phyloP scores from a whole-genome alignment of 1,284 basidiomycete genomes.

The Papiliotrema nemorosa region DNA sequence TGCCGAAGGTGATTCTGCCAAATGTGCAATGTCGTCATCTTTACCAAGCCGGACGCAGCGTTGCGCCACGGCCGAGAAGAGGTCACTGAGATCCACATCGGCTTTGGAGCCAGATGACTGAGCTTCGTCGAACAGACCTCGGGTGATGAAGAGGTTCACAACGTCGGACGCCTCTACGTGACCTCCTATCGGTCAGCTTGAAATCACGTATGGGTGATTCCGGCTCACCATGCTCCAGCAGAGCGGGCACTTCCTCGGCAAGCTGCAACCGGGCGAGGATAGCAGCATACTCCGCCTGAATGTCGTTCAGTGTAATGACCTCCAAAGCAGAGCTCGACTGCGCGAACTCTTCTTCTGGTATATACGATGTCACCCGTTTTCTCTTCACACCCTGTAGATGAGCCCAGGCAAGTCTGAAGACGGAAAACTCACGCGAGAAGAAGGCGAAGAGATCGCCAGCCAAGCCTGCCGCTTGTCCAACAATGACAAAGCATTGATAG shows the following conservation, averaged over 20 bases:
- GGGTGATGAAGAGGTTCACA: constrained; percentile 74
- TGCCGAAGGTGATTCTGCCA: constrained; percentile 54
- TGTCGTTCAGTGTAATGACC: constrained; percentile 74
- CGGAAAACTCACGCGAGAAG: constrained; percentile 7
- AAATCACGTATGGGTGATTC: too few species aligned
- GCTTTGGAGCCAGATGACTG: constrained; percentile 72
- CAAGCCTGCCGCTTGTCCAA: constrained; percentile 78
- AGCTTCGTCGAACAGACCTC: constrained; percentile 74
- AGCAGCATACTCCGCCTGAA: constrained; percentile 78
- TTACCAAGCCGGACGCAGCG: constrained; percentile 73
- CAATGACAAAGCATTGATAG: constrained; percentile 84
- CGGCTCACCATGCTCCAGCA: constrained; percentile 54
- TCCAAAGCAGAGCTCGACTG: constrained; percentile 62
- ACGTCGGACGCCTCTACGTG: constrained; percentile 71
- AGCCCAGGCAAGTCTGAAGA: neutral
- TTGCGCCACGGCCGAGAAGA: constrained; percentile 73
- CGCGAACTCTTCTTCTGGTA: constrained; percentile 70
- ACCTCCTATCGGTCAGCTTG: constrained; percentile 51
- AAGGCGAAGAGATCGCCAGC: constrained; percentile 60
- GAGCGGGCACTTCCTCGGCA: constrained; percentile 55
- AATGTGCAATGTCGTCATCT: constrained; percentile 51
- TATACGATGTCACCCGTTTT: constrained; percentile 65
- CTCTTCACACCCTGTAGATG: constrained; percentile 56
- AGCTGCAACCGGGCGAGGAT: constrained; percentile 76
- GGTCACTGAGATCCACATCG: constrained; percentile 77